Conservation (phyloP, 2,329 filamentous ascomycete genomes). For the Dactylellina haptotyla region DNA sequence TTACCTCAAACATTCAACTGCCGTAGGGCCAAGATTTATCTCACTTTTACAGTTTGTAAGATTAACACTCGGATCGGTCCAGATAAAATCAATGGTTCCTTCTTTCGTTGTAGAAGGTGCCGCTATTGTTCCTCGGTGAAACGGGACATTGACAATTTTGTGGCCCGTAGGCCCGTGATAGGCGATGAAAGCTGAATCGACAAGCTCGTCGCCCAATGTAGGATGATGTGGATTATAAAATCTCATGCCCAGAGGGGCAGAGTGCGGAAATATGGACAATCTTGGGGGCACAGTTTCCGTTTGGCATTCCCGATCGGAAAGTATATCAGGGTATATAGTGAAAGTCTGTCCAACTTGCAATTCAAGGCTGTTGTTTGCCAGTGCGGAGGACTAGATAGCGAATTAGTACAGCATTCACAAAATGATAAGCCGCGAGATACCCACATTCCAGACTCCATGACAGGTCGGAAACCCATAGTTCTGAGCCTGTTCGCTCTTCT, state of each 20-base stretch:
- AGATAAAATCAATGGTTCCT: slow-evolving; percentile 23
- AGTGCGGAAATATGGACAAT: slow-evolving; percentile 29
- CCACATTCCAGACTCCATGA: slow-evolving; percentile 20
- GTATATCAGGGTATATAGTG: slow-evolving; percentile 17
- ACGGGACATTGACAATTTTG: slow-evolving; percentile 27
- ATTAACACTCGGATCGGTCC: slow-evolving; percentile 17
- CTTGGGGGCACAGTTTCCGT: slow-evolving; percentile 7
- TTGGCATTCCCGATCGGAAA: slow-evolving; percentile 22
- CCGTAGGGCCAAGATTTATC: slow-evolving; percentile 8
- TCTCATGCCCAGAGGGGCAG: slow-evolving; percentile 8
- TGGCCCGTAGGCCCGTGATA: slow-evolving; percentile 28
- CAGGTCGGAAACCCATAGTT: slow-evolving; percentile 18
- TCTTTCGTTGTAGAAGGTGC: slow-evolving; percentile 19
- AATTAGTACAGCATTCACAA: not conserved
- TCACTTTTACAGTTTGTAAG: slow-evolving; percentile 34
- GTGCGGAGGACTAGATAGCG: not conserved
- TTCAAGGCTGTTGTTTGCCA: slow-evolving; percentile 4
- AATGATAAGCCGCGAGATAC: not conserved
- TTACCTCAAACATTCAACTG: slow-evolving; percentile 14
- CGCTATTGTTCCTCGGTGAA: slow-evolving; percentile 11
- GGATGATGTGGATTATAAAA: slow-evolving; percentile 29
- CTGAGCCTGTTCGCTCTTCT: not conserved
- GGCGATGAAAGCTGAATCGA: slow-evolving; percentile 25
- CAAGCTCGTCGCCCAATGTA: slow-evolving; percentile 16
- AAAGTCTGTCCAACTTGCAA: slow-evolving; percentile 5